Evolutionary conservation across 2,329 filamentous ascomycete genomes (phyloP).

Genomic region (Stylonectria norvegica): DNA sequence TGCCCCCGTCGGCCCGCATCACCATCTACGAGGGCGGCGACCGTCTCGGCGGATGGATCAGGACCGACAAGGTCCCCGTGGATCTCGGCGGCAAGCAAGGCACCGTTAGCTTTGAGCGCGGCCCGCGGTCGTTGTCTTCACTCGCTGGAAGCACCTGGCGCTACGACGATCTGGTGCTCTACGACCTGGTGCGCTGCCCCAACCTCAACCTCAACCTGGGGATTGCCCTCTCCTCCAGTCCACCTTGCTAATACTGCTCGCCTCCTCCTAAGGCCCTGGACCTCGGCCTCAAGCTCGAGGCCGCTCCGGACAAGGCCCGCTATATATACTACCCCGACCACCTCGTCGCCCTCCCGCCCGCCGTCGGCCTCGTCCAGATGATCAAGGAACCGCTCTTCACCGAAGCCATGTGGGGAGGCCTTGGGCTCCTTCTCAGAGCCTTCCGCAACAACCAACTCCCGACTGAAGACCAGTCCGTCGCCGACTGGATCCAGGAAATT

Average conservation of each 20-base stretch:
- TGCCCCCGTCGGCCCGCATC: constrained; percentile 63
- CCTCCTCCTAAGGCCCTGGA: constrained; percentile 31
- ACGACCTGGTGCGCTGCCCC: constrained; percentile 61
- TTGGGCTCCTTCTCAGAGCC: constrained; percentile 25
- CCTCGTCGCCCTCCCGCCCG: constrained; percentile 37
- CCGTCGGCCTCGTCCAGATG: constrained; percentile 22
- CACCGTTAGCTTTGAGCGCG: constrained; percentile 73
- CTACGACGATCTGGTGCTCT: constrained; percentile 63
- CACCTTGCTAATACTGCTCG: constrained; percentile 9
- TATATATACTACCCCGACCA: constrained; percentile 89
- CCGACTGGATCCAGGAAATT: constrained; percentile 35
- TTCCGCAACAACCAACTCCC: constrained; percentile 19
- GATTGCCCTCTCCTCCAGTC: too few species aligned
- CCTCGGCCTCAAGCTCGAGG: constrained; percentile 42
- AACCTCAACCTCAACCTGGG: too few species aligned
- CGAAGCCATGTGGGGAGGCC: constrained; percentile 26
- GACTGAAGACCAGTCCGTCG: constrained; percentile 33
- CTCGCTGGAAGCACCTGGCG: constrained; percentile 37
- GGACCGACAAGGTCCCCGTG: constrained; percentile 61
- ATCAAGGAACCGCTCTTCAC: constrained; percentile 33
- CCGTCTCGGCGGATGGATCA: constrained; percentile 79
- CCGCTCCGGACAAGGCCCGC: constrained; percentile 50
- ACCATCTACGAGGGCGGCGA: constrained; percentile 74
- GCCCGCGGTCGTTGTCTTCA: constrained; percentile 72
- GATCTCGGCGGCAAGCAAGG: constrained; percentile 51